These are phyloP conservation scores for Candida vaughaniae DNA, from an alignment of 805 yeast genomes.

Conservation along the genomic window DNA sequence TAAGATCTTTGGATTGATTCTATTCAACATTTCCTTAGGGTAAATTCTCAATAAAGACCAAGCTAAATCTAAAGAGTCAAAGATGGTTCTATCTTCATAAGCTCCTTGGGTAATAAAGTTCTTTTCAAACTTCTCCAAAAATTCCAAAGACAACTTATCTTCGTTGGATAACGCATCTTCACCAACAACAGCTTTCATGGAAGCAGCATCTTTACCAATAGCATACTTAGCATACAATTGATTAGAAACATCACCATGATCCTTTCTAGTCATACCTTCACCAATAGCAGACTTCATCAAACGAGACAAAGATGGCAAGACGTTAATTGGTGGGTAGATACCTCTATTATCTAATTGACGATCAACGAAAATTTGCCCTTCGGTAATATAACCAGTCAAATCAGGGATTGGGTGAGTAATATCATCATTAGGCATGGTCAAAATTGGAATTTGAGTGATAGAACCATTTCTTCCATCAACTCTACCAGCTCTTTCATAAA, in stretches of 20 bases:
- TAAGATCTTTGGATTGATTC: slow-evolving; percentile 96
- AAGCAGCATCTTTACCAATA: slow-evolving; percentile 99
- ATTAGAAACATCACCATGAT: slow-evolving; percentile 98
- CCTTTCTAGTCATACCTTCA: slow-evolving; percentile 99
- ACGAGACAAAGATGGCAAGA: slow-evolving; percentile 94
- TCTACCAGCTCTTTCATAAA: slow-evolving; percentile 99
- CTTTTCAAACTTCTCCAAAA: slow-evolving; percentile 96
- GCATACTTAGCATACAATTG: slow-evolving; percentile 99
- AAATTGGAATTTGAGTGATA: slow-evolving; percentile 96
- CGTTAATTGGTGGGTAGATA: slow-evolving; percentile 98
- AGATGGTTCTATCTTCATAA: slow-evolving; percentile 90
- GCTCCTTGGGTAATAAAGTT: slow-evolving; percentile 95
- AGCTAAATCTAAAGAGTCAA: slow-evolving; percentile 95
- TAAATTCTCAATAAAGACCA: slow-evolving; percentile 98
- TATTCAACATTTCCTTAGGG: slow-evolving; percentile 97
- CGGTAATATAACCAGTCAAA: slow-evolving; percentile 98
- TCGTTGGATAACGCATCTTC: slow-evolving; percentile 98
- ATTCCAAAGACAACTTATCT: slow-evolving; percentile 95
- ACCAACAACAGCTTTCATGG: slow-evolving; percentile 99
- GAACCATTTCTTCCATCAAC: slow-evolving; percentile 99
- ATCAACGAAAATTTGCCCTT: slow-evolving; percentile 97
- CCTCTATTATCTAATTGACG: slow-evolving; percentile 96
- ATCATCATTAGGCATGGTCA: slow-evolving; percentile 99
- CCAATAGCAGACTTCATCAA: slow-evolving; percentile 99
- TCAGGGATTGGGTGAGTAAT: slow-evolving; percentile 99